phyloP scores from a whole-genome alignment of 768 basidiomycete genomes.

The Mycena epipterygia region DNA sequence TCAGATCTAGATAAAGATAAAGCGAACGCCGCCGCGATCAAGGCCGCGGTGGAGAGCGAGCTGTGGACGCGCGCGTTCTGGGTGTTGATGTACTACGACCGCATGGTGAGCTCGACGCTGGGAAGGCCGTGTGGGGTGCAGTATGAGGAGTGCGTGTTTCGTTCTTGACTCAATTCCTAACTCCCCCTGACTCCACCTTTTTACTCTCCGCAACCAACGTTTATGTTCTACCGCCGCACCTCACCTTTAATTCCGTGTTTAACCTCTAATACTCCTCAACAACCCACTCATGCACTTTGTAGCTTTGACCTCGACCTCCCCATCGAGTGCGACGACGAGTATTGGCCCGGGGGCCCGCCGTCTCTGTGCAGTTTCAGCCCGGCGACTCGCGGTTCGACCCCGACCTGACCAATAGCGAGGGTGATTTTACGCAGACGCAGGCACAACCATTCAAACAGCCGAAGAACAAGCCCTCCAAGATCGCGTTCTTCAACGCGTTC shows the following conservation, averaged over 20 bases:
- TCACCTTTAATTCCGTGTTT: too few species aligned
- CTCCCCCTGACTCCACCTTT: too few species aligned
- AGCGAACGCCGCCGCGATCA: too few species aligned
- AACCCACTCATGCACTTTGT: too few species aligned
- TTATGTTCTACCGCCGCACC: too few species aligned
- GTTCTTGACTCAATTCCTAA: too few species aligned
- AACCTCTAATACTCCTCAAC: too few species aligned
- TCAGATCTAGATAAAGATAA: too few species aligned
- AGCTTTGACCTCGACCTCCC: conserved; percentile 64
- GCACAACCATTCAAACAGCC: conserved; percentile 67
- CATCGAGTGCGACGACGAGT: conserved; percentile 46
- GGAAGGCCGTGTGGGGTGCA: conserved; percentile 80
- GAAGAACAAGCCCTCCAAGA: conserved; percentile 50
- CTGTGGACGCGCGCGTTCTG: conserved; percentile 82
- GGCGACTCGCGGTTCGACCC: too few species aligned
- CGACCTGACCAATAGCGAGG: too few species aligned
- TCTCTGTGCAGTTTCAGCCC: conserved; percentile 39
- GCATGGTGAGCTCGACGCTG: conserved; percentile 62
- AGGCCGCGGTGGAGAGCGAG: conserved; percentile 74
- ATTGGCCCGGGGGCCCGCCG: conserved; percentile 12
- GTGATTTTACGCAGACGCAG: too few species aligned
- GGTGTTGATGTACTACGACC: conserved; percentile 56
- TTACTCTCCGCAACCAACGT: too few species aligned
- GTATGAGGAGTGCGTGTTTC: conserved; percentile 74
- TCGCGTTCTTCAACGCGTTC: conserved; percentile 58